A percentile compares a stretch with the other conserved stretches of the same genome.
These are phyloP conservation scores for Pythium dissotocum DNA, from an alignment of 352 stramenopile species.

Conservation along the genomic window DNA sequence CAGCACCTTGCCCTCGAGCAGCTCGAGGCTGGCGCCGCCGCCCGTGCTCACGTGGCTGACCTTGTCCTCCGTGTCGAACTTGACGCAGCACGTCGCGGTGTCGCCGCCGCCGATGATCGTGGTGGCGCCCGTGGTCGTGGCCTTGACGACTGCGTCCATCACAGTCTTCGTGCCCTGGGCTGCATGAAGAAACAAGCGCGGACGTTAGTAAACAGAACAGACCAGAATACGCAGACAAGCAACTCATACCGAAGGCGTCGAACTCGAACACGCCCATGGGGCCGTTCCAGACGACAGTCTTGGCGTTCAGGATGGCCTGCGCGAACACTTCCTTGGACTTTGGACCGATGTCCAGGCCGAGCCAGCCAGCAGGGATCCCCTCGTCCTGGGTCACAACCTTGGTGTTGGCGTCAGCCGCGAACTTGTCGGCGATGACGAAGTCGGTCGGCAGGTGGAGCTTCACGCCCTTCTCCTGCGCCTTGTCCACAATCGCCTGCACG, in stretches of 20 bases:
- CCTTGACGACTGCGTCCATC: conserved; percentile 95
- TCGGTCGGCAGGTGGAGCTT: conserved; percentile 97
- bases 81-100: conserved; percentile 90
- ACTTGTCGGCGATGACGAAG: conserved; percentile 98
- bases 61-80: conserved; percentile 89
- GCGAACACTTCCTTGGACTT: conserved; percentile 89
- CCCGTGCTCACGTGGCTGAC: conserved; percentile 92
- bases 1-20: conserved; percentile 98
- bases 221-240: background rate
- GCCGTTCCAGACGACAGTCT: conserved; percentile 99
- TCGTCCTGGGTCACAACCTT: conserved; percentile 90
- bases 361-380: conserved; percentile 96
- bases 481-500: conserved; percentile 93
- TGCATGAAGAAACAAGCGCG: conserved; percentile 7
- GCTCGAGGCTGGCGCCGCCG: conserved; percentile 95
- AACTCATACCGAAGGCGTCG: conserved; percentile 90
- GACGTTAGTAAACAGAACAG: conserved; percentile 1
- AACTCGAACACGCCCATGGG: conserved; percentile 99
- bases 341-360: conserved; percentile 98
- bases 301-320: conserved; percentile 76
- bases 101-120: conserved; percentile 99
- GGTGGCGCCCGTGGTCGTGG: conserved; percentile 92
- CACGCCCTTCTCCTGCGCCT: conserved; percentile 97
- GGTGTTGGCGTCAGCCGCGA: conserved; percentile 93
- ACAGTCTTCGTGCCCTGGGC: conserved; percentile 93